Conservation (phyloP, 2,329 filamentous ascomycete genomes). For the Calonectria henricotiae region DNA sequence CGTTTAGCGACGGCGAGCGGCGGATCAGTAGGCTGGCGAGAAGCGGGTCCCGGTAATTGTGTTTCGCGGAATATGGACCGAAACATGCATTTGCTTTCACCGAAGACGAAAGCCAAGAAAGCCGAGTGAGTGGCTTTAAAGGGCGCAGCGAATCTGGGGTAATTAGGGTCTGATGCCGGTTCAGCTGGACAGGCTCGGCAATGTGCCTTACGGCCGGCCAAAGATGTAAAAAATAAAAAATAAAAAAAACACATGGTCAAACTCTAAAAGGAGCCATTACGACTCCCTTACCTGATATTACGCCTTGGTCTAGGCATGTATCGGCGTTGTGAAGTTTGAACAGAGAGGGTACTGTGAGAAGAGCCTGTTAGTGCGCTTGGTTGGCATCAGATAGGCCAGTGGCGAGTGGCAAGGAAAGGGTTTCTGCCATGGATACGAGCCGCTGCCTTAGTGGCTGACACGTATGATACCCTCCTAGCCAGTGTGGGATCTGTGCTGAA, state of each 20-base stretch:
- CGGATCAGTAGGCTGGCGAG: background rate
- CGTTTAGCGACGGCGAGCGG: constrained; percentile 21
- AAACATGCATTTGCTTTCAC: background rate
- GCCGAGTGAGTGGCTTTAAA: background rate
- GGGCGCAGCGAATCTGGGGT: background rate
- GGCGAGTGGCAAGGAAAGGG: constrained; percentile 10
- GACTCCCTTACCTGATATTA: background rate
- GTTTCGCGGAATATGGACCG: constrained; percentile 2
- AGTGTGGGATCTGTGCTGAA: background rate
- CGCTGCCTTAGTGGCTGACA: constrained; percentile 16
- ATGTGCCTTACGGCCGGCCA: background rate
- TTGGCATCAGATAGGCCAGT: constrained; percentile 14
- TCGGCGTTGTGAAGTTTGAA: constrained; percentile 1
- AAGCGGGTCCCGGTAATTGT: background rate
- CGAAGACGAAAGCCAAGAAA: background rate
- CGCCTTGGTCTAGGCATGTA: background rate
- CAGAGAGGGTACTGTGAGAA: constrained; percentile 12
- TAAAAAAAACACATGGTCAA: background rate
- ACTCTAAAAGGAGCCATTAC: background rate
- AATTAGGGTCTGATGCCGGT: constrained; percentile 3
- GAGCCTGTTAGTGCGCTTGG: constrained; percentile 10
- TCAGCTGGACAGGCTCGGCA: constrained; percentile 2
- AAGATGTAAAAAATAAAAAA: no score
- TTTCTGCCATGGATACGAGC: constrained; percentile 18
- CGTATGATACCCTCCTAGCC: constrained; percentile 11